A percentile compares a stretch with the other conserved stretches of the same genome.
Conservation (phyloP, 164 flowering plant species). For the Chloranthus sessilifolius region DNA sequence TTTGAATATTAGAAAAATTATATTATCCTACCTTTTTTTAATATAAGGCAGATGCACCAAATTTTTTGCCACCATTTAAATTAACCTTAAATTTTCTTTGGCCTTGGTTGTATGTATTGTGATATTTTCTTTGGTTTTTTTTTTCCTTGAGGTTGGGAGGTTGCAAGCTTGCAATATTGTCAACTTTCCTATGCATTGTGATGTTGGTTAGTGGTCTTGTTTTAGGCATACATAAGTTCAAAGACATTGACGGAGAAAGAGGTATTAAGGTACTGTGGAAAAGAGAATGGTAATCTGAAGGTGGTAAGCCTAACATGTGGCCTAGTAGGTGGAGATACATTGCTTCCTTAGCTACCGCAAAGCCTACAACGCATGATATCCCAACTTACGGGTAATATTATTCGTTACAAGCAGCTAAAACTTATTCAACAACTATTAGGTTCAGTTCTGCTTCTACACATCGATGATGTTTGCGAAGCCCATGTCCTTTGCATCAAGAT, state of each 20-base stretch:
- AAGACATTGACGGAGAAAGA: constrained; percentile 42
- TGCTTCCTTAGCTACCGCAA: constrained; percentile 24
- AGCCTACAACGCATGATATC: not conserved
- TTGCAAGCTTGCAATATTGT: no score
- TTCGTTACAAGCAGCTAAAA: not conserved
- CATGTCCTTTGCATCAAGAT: constrained; percentile 45
- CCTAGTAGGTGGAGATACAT: constrained; percentile 45
- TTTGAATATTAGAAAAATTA: no score
- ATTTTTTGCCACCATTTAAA: no score
- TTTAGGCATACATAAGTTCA: constrained; percentile 35
- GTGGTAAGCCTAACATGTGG: constrained; percentile 40
- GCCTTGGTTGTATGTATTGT: no score
- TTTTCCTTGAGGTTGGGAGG: no score
- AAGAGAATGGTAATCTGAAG: constrained; percentile 15
- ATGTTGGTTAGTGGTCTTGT: no score
- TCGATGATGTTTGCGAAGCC: constrained; percentile 48
- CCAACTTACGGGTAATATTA: not conserved
- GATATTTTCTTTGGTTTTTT: no score
- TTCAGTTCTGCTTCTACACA: constrained; percentile 39
- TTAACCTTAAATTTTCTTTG: no score
- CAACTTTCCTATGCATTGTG: no score
- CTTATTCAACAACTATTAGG: constrained; percentile 32
- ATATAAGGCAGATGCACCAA: no score
- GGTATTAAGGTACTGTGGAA: constrained; percentile 19
- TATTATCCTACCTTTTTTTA: no score